Evolutionary conservation across 306 rosid genomes (phyloP), one percentile per base, ranked within the genome.

Genomic region (Astragalus glycyphyllos): DNA sequence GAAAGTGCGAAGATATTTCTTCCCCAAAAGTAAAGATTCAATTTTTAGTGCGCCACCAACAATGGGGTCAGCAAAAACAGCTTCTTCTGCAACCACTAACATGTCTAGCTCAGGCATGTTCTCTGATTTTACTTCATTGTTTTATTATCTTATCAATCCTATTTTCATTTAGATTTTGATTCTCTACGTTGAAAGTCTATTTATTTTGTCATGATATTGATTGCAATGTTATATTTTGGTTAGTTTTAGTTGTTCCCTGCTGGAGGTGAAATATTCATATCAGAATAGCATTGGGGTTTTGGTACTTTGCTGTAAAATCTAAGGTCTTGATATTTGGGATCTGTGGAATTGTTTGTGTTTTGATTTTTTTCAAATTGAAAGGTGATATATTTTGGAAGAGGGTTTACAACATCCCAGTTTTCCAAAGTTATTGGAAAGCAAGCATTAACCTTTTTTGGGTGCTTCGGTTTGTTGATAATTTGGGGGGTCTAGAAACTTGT

Each of bases 51-150:
- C 47, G 69, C 38, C 3, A 65, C 31, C 47, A 8, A 44, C 44
- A 15, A 71, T 65, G 82, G 77, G 77, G 59, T 64, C 57, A 17
- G 64, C 13, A 14, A 58, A 26, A 65, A 57, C 37, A 17, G 41
- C 69, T 8, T 72, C 74, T 29, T 58, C 70, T 40, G 42, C 26
- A 60, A 65, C 3, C 50, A 59, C 68, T 68, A 72, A 20, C 61
- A 61, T 73, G 49, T 67, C 83, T 66, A 68, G 50, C 76, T 68
- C 83, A 53, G 79, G 83, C 58, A 61, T 46, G 79, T 35, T 35
- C 0, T 51, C 51, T 59, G 0, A 17, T 67, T 73, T 68, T 20
- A 26, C 20, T 60, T 68, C 41, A 4, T 44, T 60, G 13, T 42
- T 49, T 48, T 55, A 17, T 49, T 6, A 11, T 65, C 7, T 20